Conservation (phyloP, 192 early-diverging fungal species). For the Rhizoclosmatium sp. region DNA sequence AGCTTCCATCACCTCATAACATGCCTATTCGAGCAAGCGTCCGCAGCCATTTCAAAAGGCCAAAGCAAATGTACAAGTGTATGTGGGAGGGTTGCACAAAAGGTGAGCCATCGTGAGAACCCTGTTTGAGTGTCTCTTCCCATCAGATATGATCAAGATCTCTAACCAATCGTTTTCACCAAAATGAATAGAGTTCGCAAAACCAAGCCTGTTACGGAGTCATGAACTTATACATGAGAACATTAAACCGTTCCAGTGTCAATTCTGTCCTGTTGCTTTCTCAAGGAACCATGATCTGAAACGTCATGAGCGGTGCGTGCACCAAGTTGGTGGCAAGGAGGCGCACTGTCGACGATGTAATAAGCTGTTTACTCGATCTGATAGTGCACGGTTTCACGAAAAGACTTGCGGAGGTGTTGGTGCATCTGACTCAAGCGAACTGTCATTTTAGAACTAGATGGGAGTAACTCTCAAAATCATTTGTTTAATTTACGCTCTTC, state of each 20-base stretch:
- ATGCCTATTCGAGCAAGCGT: constrained; percentile 1
- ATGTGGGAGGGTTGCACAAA: constrained; percentile 11
- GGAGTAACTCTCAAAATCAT: too few species aligned
- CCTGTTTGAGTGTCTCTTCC: background rate
- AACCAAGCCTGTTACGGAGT: background rate
- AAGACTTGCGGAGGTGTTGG: background rate
- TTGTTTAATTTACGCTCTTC: too few species aligned
- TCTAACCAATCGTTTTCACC: background rate
- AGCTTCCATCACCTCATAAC: background rate
- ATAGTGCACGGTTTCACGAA: constrained; percentile 2
- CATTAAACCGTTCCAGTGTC: background rate
- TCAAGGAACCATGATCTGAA: constrained; percentile 18
- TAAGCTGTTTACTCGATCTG: constrained; percentile 20
- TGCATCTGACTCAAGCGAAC: background rate
- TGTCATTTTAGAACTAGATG: background rate
- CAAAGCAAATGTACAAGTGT: constrained; percentile 12
- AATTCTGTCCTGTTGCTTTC: background rate
- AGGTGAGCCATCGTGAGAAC: background rate
- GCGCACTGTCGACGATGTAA: background rate
- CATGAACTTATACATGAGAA: background rate
- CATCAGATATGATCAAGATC: background rate
- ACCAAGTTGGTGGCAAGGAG: constrained; percentile 5
- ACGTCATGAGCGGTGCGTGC: constrained; percentile 20
- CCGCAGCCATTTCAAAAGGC: background rate
- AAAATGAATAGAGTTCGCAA: background rate